Evolutionary conservation across 345 rosid genomes (phyloP), one percentile per base, ranked within the genome.

Genomic region (Hibiscus mutabilis): DNA sequence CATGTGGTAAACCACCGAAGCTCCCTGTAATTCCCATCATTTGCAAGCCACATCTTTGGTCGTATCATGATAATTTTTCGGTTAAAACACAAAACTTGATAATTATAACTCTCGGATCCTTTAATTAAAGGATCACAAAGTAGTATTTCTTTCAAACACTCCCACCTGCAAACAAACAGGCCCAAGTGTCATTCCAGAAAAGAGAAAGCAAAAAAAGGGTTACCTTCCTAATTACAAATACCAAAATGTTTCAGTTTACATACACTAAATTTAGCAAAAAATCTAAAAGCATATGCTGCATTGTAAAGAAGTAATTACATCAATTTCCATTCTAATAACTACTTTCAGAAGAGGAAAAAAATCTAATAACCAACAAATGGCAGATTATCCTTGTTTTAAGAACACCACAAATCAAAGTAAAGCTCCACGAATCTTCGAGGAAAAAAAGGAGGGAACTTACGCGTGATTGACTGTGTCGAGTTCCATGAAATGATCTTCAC

Each of bases 401-500:
- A 67, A 24, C 24, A 16, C 3, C 52, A 11, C 7, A 25, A 37
- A 25, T 19, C 53, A 49, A 60, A 61, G 59, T 18, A 13, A 29
- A 27, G 8, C 16, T 10, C 10, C 13, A 22, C 24, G 11, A 35
- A 33, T 11, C 11, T 21, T 19, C 31, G 24, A 1, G 27, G 6
- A 46, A 8, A 44, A 66, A 57, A n/a, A 57, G 16, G 42, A 25
- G 56, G 64, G 68, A 72, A 75, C 82, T 68, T 62, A 95, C 96
- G 94, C 82, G 51, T 92, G 99, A 73, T 84, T 62, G 80, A 89
- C 61, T 11, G 99, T 95, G 47, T 95, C 99, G 1, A 92, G 93
- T 76, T 95, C 98, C 79, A 95, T 75, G 82, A 95, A 95, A 75
- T 95, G 99, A 77, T 95, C 98, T 81, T 95, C 99, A n/a, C 97